These are phyloP conservation scores for Escallonia rubra DNA, from an alignment of 129 eudicot genomes.

Conservation along the genomic window DNA sequence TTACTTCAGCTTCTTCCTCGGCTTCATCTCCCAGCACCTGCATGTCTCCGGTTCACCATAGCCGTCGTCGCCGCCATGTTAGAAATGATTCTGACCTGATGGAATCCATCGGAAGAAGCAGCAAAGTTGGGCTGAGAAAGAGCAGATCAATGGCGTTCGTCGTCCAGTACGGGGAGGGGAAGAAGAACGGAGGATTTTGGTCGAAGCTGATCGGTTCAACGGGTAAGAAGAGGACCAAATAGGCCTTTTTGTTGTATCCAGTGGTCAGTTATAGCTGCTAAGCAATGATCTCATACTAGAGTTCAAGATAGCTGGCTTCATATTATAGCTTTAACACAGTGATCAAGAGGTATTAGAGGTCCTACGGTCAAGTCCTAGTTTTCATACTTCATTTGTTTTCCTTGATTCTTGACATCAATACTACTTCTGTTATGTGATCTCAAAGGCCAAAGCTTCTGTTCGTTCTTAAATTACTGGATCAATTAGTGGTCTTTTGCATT, in stretches of 20 bases:
- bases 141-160: constrained; percentile 23
- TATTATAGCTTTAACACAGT: too few species aligned
- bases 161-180: not conserved
- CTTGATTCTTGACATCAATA: too few species aligned
- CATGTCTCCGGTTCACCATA: not conserved
- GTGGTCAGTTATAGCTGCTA: not conserved
- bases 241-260: constrained; percentile 23
- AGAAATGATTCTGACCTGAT: constrained; percentile 14
- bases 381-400: too few species aligned
- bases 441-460: too few species aligned
- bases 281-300: not conserved
- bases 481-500: too few species aligned
- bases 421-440: too few species aligned
- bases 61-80: constrained; percentile 11
- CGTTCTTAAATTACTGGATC: too few species aligned
- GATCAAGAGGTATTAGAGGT: too few species aligned
- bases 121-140: constrained; percentile 11
- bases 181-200: constrained; percentile 34
- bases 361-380: too few species aligned
- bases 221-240: constrained; percentile 18
- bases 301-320: too few species aligned
- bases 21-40: constrained; percentile 2
- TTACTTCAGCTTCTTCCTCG: constrained; percentile 6
- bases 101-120: constrained; percentile 18
- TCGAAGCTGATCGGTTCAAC: constrained; percentile 33